These are phyloP conservation scores for Cyanodermella asteris DNA, from an alignment of 2,329 filamentous ascomycete genomes.

Conservation along the genomic window DNA sequence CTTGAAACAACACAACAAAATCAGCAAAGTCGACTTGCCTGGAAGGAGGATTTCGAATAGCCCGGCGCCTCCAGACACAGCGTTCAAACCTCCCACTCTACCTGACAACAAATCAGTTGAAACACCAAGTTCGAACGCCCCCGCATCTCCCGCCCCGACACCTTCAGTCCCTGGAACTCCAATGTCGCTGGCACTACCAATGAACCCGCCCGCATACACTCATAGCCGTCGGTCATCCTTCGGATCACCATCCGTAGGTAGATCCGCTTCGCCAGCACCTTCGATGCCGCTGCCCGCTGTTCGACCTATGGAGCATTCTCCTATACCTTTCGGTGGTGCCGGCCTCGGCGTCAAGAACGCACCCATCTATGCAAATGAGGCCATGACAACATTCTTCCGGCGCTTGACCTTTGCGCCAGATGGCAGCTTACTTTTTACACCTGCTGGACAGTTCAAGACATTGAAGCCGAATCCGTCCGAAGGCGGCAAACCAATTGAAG, in stretches of 20 bases:
- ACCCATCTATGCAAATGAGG: slow-evolving; percentile 88
- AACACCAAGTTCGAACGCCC: slow-evolving; percentile 29
- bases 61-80: slow-evolving; percentile 69
- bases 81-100: slow-evolving; percentile 42
- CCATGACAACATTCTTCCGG: slow-evolving; percentile 88
- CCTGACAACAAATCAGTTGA: too few relatives aligned
- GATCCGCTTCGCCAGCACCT: slow-evolving; percentile 81
- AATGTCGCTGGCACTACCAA: slow-evolving; percentile 67
- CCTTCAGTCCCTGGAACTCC: slow-evolving; percentile 88
- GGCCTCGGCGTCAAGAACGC: slow-evolving; percentile 56
- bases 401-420: slow-evolving; percentile 87
- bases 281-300: slow-evolving; percentile 87
- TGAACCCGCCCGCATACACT: slow-evolving; percentile 87
- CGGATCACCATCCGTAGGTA: slow-evolving; percentile 50
- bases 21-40: slow-evolving; percentile 86
- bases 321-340: slow-evolving; percentile 45
- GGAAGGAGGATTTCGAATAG: slow-evolving; percentile 75
- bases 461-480: slow-evolving; percentile 47
- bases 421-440: slow-evolving; percentile 79
- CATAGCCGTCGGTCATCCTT: slow-evolving; percentile 93
- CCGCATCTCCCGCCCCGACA: slow-evolving; percentile 61
- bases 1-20: slow-evolving; percentile 52
- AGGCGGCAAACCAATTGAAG: slow-evolving; percentile 50
- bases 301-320: slow-evolving; percentile 79
- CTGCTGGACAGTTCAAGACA: slow-evolving; percentile 84